Conservation (phyloP, 371 early-diverging fungal genomes). For the Massospora cicadina region DNA sequence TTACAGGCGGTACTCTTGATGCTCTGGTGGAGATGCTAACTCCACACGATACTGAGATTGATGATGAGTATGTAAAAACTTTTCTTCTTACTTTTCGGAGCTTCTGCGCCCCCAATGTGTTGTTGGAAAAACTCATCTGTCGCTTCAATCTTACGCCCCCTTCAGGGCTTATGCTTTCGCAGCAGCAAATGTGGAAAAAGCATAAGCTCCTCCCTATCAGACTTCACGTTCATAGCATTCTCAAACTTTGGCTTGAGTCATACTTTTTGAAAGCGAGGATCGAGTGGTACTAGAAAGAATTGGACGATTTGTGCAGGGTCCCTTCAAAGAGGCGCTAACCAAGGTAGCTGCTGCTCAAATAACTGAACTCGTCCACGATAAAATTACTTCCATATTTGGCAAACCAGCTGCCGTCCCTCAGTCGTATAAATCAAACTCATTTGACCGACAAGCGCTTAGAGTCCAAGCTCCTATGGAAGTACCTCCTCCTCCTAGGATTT, state of each 20-base stretch:
- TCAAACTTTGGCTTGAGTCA: conserved; percentile 33
- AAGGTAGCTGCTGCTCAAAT: background rate
- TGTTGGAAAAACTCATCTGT: conserved; percentile 42
- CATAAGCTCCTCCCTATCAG: conserved; percentile 41
- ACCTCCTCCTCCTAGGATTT: conserved; percentile 20
- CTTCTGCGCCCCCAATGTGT: conserved; percentile 46
- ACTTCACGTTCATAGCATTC: conserved; percentile 22
- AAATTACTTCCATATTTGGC: background rate
- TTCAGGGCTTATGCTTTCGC: conserved; percentile 30
- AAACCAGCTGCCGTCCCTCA: background rate
- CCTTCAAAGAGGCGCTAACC: background rate
- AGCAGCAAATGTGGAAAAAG: conserved; percentile 53
- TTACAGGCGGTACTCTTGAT: conserved; percentile 70
- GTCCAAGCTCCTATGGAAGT: conserved; percentile 11
- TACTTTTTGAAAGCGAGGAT: conserved; percentile 22
- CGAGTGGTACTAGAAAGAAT: conserved; percentile 13
- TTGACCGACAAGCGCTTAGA: conserved; percentile 11
- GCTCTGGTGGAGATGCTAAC: conserved; percentile 79
- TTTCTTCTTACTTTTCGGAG: conserved; percentile 79
- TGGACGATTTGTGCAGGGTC: conserved; percentile 17
- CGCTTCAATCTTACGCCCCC: conserved; percentile 57
- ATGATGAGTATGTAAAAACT: conserved; percentile 54
- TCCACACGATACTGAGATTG: conserved; percentile 46
- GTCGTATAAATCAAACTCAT: conserved; percentile 3
- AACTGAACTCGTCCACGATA: background rate